These are phyloP conservation scores for Eucalyptus sideroxylon DNA, from an alignment of 345 rosid genomes.

Conservation along the genomic window DNA sequence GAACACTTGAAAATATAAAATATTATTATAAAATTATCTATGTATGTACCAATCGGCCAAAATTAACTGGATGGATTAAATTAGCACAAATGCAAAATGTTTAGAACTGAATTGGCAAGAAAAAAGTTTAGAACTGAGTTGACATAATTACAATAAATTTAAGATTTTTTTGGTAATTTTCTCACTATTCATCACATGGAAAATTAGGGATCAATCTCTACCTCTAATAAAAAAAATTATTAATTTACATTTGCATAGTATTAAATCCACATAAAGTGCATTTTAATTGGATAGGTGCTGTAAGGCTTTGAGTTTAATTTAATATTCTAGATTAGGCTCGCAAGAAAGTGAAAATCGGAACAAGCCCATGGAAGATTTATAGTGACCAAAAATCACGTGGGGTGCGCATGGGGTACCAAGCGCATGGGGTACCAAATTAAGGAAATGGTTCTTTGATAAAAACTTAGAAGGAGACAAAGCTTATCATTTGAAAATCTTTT, in stretches of 20 bases:
- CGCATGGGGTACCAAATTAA: not conserved
- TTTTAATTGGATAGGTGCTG: not conserved
- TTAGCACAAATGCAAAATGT: no score
- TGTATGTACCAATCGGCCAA: accelerated
- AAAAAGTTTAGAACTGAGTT: no score
- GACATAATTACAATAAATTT: no score
- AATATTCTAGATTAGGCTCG: not conserved
- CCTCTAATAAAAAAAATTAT: not conserved
- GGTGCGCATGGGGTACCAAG: not conserved
- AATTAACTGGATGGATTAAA: no score
- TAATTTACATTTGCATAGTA: not conserved
- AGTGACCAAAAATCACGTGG: not conserved
- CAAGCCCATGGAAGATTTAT: not conserved
- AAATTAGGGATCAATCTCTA: not conserved
- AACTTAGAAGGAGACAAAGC: not conserved
- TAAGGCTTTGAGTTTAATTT: not conserved
- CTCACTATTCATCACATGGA: not conserved
- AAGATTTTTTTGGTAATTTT: no score
- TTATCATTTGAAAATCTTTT: not conserved
- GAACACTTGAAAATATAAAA: no score
- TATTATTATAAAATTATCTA: no score
- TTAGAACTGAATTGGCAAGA: no score
- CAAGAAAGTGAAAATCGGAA: not conserved
- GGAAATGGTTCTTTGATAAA: not conserved
- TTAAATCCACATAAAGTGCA: not conserved